Evolutionary conservation across 73 alveolate species (phyloP), one percentile per base, ranked within the genome.

Genomic region (Paramecium sexaurelia): DNA sequence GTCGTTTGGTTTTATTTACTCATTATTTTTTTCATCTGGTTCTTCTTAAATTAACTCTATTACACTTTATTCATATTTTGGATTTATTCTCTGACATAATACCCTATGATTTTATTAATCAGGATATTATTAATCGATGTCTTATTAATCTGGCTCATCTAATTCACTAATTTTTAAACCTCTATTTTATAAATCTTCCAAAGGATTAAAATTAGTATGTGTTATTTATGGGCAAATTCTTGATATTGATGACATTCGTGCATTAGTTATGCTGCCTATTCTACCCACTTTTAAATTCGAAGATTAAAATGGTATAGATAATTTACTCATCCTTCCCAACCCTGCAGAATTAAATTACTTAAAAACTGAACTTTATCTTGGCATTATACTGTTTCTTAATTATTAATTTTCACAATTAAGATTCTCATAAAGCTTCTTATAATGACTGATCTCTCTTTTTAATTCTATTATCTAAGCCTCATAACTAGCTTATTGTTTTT

Each of bases 311-410:
- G 6, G 19, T 10, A 29, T 13, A 61, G 83, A 26, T 26, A 26
- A 19, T 61, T 61, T 61, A 32, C 83, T 61, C 57, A 71, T 15
- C 35, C 86, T 22, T 35, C 56, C 86, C 67, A 51, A 35, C 1
- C 19, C 43, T 11, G 24, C 43, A 33, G 15, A 71, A 4, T 29
- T 71, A 20, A 40, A 17, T 51, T 51, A 17, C 32, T 51, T 51
- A 13, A 57, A 32, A 9, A 71, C 1, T 15, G 20, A 1, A n/a
- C 57, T 35, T 11, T 24, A 8, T 71, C 86, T 11, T 10, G 86
- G 86, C 86, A 71, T 71, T 5, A 71, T 71, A 20, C 57, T 35
- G 3, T 36, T 35, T 71, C 86, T 71, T 71, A 71, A 71, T 33
- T 71, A 36, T 37, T 35, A 5, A 71, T 71, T 71, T 11, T 71